Evolutionary conservation across 192 early-diverging fungal genomes (phyloP).

Genomic region (Rhizophlyctis rosea): DNA sequence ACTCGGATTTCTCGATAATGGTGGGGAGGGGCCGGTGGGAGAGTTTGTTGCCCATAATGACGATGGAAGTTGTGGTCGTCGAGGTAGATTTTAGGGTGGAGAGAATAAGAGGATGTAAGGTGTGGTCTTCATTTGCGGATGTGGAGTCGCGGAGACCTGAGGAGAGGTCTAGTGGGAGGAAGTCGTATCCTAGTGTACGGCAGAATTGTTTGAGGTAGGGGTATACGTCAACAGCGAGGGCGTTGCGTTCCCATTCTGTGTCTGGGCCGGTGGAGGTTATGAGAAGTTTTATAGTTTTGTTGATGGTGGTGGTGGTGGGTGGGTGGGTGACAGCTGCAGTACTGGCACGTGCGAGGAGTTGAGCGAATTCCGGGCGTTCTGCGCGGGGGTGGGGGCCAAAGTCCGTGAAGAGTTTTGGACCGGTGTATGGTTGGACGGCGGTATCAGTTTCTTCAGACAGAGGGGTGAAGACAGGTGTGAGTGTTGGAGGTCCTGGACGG

Average conservation of each 20-base stretch:
- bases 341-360: background rate
- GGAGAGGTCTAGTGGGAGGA: background rate
- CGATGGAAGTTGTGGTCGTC: background rate
- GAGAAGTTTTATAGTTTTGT: too few relatives aligned
- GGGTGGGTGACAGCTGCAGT: too few relatives aligned
- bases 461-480: too few relatives aligned
- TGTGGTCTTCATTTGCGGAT: background rate
- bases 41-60: background rate
- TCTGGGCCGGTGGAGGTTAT: too few relatives aligned
- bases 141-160: background rate
- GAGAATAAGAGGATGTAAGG: background rate
- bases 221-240: background rate
- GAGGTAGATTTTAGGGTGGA: too few relatives aligned
- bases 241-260: constrained; percentile 3
- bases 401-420: background rate
- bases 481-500: background rate
- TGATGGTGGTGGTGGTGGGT: too few relatives aligned
- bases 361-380: background rate
- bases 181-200: background rate
- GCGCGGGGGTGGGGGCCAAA: background rate
- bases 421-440: background rate
- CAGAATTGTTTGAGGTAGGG: constrained; percentile 4
- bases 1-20: background rate
- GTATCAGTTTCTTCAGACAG: background rate
- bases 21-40: background rate